Evolutionary conservation across 345 rosid species (phyloP).

Genomic region (Cardamine chenopodiifolia): DNA sequence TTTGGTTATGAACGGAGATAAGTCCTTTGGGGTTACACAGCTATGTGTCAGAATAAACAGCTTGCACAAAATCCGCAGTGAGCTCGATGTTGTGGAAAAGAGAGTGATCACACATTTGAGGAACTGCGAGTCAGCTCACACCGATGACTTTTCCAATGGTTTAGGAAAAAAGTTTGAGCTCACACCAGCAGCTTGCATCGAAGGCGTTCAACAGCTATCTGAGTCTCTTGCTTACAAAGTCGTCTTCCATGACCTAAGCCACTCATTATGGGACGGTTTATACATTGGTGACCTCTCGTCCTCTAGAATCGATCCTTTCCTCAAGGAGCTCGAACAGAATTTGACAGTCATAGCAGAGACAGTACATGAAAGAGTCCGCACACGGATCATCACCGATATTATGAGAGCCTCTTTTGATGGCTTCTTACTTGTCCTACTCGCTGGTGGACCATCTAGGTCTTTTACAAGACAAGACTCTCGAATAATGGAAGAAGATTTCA

Average conservation of each 20-base stretch:
- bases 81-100: constrained; percentile 80
- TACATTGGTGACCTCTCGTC: constrained; percentile 78
- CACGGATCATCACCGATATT: constrained; percentile 71
- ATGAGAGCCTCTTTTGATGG: constrained; percentile 96
- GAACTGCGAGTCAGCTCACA: constrained; percentile 87
- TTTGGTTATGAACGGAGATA: constrained; percentile 62
- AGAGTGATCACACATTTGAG: constrained; percentile 84
- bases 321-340: constrained; percentile 72
- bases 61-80: constrained; percentile 72
- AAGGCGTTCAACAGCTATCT: constrained; percentile 87
- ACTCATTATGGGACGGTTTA: constrained; percentile 85
- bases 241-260: constrained; percentile 80
- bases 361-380: constrained; percentile 78
- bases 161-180: constrained; percentile 83
- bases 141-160: constrained; percentile 83
- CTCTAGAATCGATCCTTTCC: constrained; percentile 74
- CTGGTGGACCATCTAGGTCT: constrained; percentile 92
- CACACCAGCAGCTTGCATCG: constrained; percentile 77
- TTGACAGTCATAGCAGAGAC: constrained; percentile 67
- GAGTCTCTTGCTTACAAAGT: constrained; percentile 83
- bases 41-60: constrained; percentile 79
- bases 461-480: constrained; percentile 76
- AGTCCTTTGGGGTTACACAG: constrained; percentile 69
- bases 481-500: constrained; percentile 87
- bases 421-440: constrained; percentile 84